phyloP scores from a whole-genome alignment of 306 rosid genomes.

The Calophaca sinica region DNA sequence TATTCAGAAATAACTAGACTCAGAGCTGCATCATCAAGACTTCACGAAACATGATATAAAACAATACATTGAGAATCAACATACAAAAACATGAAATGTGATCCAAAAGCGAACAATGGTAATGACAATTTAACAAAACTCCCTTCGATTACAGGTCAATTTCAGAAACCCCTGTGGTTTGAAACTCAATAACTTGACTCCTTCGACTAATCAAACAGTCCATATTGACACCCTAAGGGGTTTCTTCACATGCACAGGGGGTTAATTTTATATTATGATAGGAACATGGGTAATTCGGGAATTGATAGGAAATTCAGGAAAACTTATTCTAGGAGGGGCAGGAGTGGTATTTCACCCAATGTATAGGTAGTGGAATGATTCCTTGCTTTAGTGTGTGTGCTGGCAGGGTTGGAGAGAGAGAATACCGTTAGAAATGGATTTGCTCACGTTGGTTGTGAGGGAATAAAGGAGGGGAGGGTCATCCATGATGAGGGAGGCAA shows the following conservation, averaged over 20 bases:
- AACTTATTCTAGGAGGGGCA: too few species aligned
- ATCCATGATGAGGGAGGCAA: too few species aligned
- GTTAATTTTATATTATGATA: neutral
- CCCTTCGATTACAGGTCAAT: neutral
- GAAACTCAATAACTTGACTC: neutral
- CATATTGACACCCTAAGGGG: neutral
- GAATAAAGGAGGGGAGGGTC: too few species aligned
- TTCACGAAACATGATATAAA: conserved; percentile 4
- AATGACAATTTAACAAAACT: neutral
- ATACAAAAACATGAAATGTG: conserved; percentile 18
- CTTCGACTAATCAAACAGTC: neutral
- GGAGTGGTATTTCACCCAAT: too few species aligned
- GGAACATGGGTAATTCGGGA: too few species aligned
- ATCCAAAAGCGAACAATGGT: neutral
- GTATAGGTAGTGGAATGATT: too few species aligned
- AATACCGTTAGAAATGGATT: too few species aligned
- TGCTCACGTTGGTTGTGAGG: too few species aligned
- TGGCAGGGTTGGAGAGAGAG: too few species aligned
- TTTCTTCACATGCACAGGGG: neutral
- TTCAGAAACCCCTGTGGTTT: neutral
- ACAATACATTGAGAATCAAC: conserved; percentile 24
- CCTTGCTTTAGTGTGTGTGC: too few species aligned
- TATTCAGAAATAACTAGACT: conserved; percentile 8
- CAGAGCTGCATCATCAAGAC: neutral
- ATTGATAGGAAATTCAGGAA: too few species aligned